A percentile compares a stretch with the other conserved stretches of the same genome.
Conservation (phyloP, 192 early-diverging fungal genomes). For the Coemansia sp. region DNA sequence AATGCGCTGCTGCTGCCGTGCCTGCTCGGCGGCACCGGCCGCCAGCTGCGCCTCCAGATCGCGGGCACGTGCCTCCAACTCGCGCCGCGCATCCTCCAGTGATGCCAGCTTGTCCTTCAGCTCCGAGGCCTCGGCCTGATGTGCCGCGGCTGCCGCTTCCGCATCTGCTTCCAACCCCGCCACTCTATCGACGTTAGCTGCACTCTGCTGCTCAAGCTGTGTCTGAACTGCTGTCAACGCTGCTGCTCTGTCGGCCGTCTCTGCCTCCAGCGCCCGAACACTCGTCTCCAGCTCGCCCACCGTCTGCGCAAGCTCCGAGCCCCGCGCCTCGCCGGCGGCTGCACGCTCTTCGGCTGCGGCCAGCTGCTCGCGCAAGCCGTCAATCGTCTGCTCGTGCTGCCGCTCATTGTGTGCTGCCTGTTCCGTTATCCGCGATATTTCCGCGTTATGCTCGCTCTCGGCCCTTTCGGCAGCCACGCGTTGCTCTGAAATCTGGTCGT, state of each 20-base stretch:
- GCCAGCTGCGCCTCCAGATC: slow-evolving; percentile 30
- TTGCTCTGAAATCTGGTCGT: background rate
- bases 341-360: background rate
- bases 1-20: slow-evolving; percentile 12
- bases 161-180: slow-evolving; percentile 2
- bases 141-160: background rate
- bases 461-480: background rate
- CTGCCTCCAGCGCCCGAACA: background rate
- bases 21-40: background rate
- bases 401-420: background rate
- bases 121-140: slow-evolving; percentile 1
- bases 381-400: slow-evolving; percentile 2
- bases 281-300: background rate
- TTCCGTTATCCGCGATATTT: background rate
- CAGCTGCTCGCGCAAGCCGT: slow-evolving; percentile 2
- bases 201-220: slow-evolving; percentile 5
- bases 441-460: background rate
- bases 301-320: background rate
- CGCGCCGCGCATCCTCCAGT: slow-evolving; percentile 2
- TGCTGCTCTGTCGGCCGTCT: background rate
- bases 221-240: slow-evolving; percentile 4
- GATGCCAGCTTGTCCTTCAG: background rate
- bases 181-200: slow-evolving; percentile 4
- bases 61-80: slow-evolving; percentile 10
- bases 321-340: background rate